phyloP scores from a whole-genome alignment of 176 grass and related monocot species.

The Ananas comosus region DNA sequence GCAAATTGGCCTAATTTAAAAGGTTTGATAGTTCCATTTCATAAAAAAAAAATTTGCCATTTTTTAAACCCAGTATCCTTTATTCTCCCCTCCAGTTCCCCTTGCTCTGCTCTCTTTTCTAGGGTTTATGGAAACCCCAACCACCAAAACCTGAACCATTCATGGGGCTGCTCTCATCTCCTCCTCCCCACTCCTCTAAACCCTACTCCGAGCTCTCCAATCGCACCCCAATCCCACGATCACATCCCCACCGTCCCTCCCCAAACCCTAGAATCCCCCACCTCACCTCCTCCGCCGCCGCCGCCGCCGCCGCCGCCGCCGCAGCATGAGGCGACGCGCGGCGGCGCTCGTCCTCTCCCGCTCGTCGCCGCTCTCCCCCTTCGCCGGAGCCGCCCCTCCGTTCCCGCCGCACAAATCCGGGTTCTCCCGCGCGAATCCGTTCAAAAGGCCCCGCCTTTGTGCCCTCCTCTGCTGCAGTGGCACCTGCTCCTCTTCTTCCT shows the following conservation, averaged over 20 bases:
- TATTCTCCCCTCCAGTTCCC: background rate
- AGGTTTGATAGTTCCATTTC: too few species aligned
- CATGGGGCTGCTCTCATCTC: background rate
- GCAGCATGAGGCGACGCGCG: slow-evolving; percentile 33
- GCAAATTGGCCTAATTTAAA: too few species aligned
- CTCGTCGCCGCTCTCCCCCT: slow-evolving; percentile 5
- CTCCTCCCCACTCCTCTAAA: background rate
- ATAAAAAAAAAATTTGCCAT: too few species aligned
- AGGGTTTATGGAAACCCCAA: slow-evolving; percentile 45
- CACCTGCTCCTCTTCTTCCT: slow-evolving; percentile 25
- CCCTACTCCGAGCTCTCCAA: background rate
- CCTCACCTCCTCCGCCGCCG: slow-evolving; percentile 5
- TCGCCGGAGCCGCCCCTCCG: background rate
- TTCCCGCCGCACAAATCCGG: background rate
- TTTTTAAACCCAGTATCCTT: background rate
- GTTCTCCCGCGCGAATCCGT: slow-evolving; percentile 7
- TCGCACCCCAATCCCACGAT: background rate
- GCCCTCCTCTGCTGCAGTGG: slow-evolving; percentile 9
- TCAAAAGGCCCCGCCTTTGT: slow-evolving; percentile 17
- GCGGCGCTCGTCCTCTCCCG: slow-evolving; percentile 17
- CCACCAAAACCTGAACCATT: slow-evolving; percentile 3
- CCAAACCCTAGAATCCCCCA: background rate
- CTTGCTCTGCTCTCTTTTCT: background rate
- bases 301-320: slow-evolving; percentile 14
- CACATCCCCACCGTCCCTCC: slow-evolving; percentile 1